Evolutionary conservation across 345 rosid genomes (phyloP).

Genomic region (Populus euphratica): DNA sequence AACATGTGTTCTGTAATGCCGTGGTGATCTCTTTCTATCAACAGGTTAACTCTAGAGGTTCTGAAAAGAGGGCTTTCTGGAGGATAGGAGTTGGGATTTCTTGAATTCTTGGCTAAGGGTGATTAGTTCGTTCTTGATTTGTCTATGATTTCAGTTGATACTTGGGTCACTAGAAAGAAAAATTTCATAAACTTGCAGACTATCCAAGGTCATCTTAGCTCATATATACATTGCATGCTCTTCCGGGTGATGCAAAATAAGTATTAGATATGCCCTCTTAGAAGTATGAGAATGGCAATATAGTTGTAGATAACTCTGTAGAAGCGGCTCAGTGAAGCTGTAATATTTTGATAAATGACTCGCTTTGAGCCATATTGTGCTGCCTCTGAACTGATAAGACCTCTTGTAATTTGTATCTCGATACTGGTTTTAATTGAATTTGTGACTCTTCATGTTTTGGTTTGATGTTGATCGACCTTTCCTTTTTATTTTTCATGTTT

Average conservation of each 20-base stretch:
- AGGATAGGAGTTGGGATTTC: background rate
- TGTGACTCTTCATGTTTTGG: background rate
- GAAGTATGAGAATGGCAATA: background rate
- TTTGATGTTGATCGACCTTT: background rate
- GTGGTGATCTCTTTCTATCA: background rate
- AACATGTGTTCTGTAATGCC: background rate
- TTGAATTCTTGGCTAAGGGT: background rate
- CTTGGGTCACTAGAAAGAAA: too few relatives aligned
- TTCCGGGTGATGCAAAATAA: background rate
- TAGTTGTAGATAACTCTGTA: background rate
- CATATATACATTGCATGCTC: background rate
- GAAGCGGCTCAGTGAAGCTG: background rate
- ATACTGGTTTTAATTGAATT: background rate
- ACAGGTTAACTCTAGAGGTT: background rate
- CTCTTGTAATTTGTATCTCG: background rate
- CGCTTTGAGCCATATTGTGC: background rate
- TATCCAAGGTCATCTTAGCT: background rate
- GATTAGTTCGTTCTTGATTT: background rate
- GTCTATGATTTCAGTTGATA: background rate
- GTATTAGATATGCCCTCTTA: background rate
- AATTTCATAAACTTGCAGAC: too few relatives aligned
- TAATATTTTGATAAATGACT: background rate
- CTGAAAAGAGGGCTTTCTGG: background rate
- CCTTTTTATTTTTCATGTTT: conserved; percentile 3
- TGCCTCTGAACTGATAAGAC: background rate